A percentile compares a stretch with the other conserved stretches of the same genome.
Conservation (phyloP, 2,329 filamentous ascomycete genomes). For the Aspergillus puulaauensis region DNA sequence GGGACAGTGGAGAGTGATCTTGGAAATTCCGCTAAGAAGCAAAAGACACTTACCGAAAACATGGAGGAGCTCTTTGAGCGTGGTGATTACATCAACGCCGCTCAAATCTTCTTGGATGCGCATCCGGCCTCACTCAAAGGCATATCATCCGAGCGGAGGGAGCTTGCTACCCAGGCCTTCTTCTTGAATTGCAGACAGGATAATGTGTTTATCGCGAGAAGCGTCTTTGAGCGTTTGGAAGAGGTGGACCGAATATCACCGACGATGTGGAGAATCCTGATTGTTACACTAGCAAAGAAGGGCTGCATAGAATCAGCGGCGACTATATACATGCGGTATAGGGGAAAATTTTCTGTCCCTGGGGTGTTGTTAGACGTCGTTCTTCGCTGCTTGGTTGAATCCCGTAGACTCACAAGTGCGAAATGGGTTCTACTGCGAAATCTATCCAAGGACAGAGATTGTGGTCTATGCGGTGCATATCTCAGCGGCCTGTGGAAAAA, state of each 20-base stretch:
- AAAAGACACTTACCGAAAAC: constrained; percentile 17
- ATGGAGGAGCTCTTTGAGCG: constrained; percentile 28
- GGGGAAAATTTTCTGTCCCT: constrained; percentile 29
- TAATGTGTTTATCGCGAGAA: constrained; percentile 40
- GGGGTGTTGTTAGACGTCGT: constrained; percentile 34
- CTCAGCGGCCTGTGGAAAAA: constrained; percentile 41
- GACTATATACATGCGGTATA: constrained; percentile 31
- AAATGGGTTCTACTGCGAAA: constrained; percentile 36
- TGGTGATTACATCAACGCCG: constrained; percentile 34
- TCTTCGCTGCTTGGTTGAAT: constrained; percentile 38
- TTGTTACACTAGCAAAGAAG: constrained; percentile 35
- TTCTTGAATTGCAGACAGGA: constrained; percentile 36
- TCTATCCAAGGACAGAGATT: constrained; percentile 33
- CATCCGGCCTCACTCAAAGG: constrained; percentile 20
- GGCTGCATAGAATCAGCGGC: constrained; percentile 38
- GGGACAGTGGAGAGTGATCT: neutral
- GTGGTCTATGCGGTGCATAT: constrained; percentile 37
- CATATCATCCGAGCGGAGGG: constrained; percentile 27
- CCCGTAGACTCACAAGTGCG: constrained; percentile 36
- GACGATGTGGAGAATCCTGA: constrained; percentile 38
- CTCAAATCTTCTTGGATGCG: constrained; percentile 35
- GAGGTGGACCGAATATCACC: constrained; percentile 30
- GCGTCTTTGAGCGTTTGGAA: constrained; percentile 36
- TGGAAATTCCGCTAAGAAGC: neutral
- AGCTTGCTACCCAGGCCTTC: constrained; percentile 33